phyloP scores from a whole-genome alignment of 495 filamentous ascomycete genomes.

The Aspergillus steynii region DNA sequence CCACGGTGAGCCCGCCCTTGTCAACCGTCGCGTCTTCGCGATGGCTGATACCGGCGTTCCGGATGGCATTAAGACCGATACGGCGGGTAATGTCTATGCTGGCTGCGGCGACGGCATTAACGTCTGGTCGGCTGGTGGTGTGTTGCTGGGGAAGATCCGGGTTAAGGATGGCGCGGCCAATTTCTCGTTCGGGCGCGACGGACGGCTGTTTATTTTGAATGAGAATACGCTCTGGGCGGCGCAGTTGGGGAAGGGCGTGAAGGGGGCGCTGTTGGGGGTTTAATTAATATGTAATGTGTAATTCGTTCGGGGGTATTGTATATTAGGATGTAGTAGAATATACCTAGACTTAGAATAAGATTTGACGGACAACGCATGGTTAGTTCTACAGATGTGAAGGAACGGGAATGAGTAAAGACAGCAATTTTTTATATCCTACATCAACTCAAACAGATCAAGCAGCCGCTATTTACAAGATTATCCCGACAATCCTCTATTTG shows the following conservation, averaged over 20 bases:
- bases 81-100: conserved; percentile 61
- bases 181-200: conserved; percentile 46
- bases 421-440: background rate
- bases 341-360: too few relatives aligned
- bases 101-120: conserved; percentile 63
- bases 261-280: conserved; percentile 30
- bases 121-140: conserved; percentile 59
- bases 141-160: conserved; percentile 54
- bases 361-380: too few relatives aligned
- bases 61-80: conserved; percentile 63
- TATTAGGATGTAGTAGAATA: too few relatives aligned
- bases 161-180: conserved; percentile 39
- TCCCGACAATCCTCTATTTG: background rate
- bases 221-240: conserved; percentile 45
- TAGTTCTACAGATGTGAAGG: too few relatives aligned
- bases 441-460: background rate
- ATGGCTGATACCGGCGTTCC: conserved; percentile 55
- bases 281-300: background rate
- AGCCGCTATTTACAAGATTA: background rate
- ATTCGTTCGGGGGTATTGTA: too few relatives aligned
- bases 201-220: conserved; percentile 42
- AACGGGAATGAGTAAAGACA: too few relatives aligned
- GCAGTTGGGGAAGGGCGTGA: conserved; percentile 30
- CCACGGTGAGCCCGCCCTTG: conserved; percentile 40
- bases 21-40: conserved; percentile 59